phyloP scores from a whole-genome alignment of 441 rosid species.

The Theobroma grandiflorum region DNA sequence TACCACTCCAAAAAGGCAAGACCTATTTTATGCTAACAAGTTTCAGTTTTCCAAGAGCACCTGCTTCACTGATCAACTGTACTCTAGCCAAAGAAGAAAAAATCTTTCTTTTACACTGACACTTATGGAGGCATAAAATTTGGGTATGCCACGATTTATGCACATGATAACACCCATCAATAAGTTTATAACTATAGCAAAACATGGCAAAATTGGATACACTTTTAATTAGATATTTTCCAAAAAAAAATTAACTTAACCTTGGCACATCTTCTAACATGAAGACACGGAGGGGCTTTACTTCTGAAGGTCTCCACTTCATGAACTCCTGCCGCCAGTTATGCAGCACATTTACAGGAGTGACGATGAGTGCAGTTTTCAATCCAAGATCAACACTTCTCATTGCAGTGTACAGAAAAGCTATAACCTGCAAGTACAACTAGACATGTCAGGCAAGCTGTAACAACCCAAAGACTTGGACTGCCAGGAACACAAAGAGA shows the following conservation, averaged over 20 bases:
- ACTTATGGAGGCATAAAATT: slow-evolving; percentile 6
- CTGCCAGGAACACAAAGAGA: background rate
- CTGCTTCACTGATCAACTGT: slow-evolving; percentile 7
- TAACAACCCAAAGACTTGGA: slow-evolving; percentile 24
- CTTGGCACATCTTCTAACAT: slow-evolving; percentile 98
- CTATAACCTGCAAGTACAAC: slow-evolving; percentile 80
- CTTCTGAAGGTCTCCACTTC: slow-evolving; percentile 97
- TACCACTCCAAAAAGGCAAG: background rate
- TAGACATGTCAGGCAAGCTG: slow-evolving; percentile 36
- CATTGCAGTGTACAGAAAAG: slow-evolving; percentile 97
- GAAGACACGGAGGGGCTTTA: slow-evolving; percentile 86
- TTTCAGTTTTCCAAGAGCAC: slow-evolving; percentile 19
- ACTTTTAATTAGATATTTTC: slow-evolving; percentile 3
- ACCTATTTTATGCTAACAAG: slow-evolving; percentile 18
- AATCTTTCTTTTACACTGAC: slow-evolving; percentile 14
- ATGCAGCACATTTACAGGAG: slow-evolving; percentile 99
- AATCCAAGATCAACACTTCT: slow-evolving; percentile 92
- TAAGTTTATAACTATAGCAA: background rate
- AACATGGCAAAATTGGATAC: background rate
- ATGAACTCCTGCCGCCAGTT: slow-evolving; percentile 96
- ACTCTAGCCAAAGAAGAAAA: slow-evolving; percentile 1
- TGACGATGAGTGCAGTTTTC: slow-evolving; percentile 90
- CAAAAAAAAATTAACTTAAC: slow-evolving; percentile 43
- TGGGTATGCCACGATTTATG: slow-evolving; percentile 13
- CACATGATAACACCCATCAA: background rate